These are phyloP conservation scores for Diplosphaera chodatii DNA, from an alignment of 139 green algal genomes.

Conservation along the genomic window DNA sequence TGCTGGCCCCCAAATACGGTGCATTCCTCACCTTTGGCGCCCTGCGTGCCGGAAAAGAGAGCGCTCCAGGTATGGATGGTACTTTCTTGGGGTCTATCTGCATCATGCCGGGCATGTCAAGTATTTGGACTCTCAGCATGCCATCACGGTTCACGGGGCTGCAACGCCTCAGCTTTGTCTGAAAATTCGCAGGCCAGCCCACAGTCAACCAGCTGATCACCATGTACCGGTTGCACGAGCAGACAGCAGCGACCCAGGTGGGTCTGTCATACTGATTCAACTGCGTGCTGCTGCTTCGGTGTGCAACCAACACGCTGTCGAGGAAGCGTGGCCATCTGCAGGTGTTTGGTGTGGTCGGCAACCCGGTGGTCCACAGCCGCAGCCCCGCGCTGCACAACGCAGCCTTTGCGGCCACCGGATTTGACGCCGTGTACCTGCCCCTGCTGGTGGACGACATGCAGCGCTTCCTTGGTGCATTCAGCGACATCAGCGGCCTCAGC, in stretches of 20 bases:
- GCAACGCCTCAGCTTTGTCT: too few species aligned
- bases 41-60: slow-evolving; percentile 49
- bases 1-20: slow-evolving; percentile 93
- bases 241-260: slow-evolving; percentile 61
- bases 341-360: slow-evolving; percentile 83
- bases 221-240: slow-evolving; percentile 55
- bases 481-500: slow-evolving; percentile 66
- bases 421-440: slow-evolving; percentile 90
- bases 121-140: too few species aligned
- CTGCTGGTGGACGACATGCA: slow-evolving; percentile 88
- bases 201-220: slow-evolving; percentile 38
- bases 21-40: slow-evolving; percentile 91
- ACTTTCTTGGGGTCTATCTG: too few species aligned
- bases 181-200: slow-evolving; percentile 37
- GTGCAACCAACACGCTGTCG: too few species aligned
- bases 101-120: too few species aligned
- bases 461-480: slow-evolving; percentile 71
- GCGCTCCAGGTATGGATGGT: slow-evolving; percentile 19
- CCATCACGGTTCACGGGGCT: too few species aligned
- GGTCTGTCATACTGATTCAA: slow-evolving; percentile 28
- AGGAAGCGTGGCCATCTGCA: too few species aligned
- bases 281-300: neutral
- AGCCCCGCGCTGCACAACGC: slow-evolving; percentile 86
- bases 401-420: slow-evolving; percentile 52
- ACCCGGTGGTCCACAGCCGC: slow-evolving; percentile 79